Evolutionary conservation across 2,329 filamentous ascomycete genomes (phyloP).

Genomic region (Claviceps digitariae): DNA sequence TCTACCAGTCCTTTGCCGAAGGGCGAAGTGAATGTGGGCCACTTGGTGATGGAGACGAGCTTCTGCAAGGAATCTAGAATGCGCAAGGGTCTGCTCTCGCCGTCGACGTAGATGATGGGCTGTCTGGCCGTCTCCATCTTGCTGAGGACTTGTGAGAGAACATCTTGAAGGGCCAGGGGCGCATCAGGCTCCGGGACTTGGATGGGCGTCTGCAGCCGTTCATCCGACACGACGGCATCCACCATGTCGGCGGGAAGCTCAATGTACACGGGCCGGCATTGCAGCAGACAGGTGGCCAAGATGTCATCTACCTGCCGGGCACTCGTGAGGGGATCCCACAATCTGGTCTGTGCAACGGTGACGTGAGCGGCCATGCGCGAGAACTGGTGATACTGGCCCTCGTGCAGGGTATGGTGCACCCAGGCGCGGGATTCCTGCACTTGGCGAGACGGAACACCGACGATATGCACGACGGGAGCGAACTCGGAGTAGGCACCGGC

Average conservation of each 20-base stretch:
- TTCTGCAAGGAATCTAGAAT: conserved; percentile 27
- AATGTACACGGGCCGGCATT: conserved; percentile 43
- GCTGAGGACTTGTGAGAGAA: conserved; percentile 22
- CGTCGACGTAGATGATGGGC: conserved; percentile 39
- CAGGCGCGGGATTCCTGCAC: conserved; percentile 28
- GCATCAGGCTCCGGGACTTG: conserved; percentile 5
- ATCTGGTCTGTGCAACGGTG: conserved; percentile 30
- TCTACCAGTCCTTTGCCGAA: conserved; percentile 38
- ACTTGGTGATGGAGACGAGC: conserved; percentile 27
- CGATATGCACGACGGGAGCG: conserved; percentile 43
- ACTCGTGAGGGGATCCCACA: conserved; percentile 30
- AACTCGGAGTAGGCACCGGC: conserved; percentile 44
- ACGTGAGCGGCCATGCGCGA: conserved; percentile 34
- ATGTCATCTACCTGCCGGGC: conserved; percentile 28
- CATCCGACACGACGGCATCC: conserved; percentile 17
- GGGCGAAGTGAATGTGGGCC: conserved; percentile 32
- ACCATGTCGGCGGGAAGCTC: conserved; percentile 42
- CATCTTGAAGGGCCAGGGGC: conserved; percentile 11
- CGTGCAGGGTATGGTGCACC: conserved; percentile 43
- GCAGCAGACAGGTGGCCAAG: conserved; percentile 28
- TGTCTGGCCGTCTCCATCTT: conserved; percentile 30
- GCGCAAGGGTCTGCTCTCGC: conserved; percentile 29
- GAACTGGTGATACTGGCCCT: conserved; percentile 39
- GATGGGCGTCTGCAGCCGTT: conserved; percentile 12
- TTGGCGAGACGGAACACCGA: conserved; percentile 34